phyloP scores from a whole-genome alignment of 2,329 filamentous ascomycete species.

The Alternaria triticina region DNA sequence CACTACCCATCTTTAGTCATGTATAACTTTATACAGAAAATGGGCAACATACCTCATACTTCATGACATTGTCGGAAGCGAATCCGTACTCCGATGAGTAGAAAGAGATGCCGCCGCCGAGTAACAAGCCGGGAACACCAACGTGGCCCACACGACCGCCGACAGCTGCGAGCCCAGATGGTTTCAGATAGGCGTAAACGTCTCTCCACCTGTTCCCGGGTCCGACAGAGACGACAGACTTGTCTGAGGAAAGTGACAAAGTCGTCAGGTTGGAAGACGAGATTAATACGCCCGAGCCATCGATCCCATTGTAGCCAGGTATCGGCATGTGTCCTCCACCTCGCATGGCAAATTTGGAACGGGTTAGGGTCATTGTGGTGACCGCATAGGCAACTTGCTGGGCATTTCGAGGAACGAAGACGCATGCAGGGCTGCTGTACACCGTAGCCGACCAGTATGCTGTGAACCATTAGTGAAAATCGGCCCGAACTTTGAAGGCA shows the following conservation, averaged over 20 bases:
- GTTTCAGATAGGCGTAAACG: constrained; percentile 35
- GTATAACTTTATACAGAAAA: neutral
- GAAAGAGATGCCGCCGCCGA: constrained; percentile 35
- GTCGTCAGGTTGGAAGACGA: constrained; percentile 26
- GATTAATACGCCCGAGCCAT: constrained; percentile 23
- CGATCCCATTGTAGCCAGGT: constrained; percentile 20
- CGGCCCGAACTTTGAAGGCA: neutral
- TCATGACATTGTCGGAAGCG: constrained; percentile 29
- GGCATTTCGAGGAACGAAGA: constrained; percentile 25
- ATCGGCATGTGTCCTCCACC: constrained; percentile 36
- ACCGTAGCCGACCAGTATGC: constrained; percentile 18
- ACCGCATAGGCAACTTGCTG: constrained; percentile 27
- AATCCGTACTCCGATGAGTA: constrained; percentile 27
- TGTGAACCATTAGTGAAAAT: neutral
- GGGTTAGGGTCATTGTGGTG: constrained; percentile 15
- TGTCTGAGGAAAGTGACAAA: constrained; percentile 30
- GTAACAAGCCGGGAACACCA: constrained; percentile 37
- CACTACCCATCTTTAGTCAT: constrained; percentile 14
- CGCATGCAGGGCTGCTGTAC: constrained; percentile 23
- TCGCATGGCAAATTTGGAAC: constrained; percentile 25
- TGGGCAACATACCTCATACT: constrained; percentile 19
- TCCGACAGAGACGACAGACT: constrained; percentile 30
- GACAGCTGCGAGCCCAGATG: constrained; percentile 26
- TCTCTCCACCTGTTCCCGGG: constrained; percentile 40
- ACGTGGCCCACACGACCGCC: constrained; percentile 39